Conservation (phyloP, 495 filamentous ascomycete species). For the Daldinia childiae region DNA sequence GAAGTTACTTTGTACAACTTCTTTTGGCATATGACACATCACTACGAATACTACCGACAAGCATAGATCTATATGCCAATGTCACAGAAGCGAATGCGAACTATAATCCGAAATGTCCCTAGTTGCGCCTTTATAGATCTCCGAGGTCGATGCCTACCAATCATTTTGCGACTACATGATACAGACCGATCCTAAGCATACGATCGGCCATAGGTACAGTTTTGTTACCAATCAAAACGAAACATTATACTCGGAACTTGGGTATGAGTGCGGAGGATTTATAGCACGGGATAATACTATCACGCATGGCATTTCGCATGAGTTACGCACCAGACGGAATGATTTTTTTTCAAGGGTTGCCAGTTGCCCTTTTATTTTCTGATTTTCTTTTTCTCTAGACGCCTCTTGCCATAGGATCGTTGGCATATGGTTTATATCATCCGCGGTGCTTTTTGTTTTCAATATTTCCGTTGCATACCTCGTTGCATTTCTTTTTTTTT, state of each 20-base stretch:
- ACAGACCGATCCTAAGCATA: background rate
- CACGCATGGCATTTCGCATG: background rate
- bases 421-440: slow-evolving; percentile 3
- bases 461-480: background rate
- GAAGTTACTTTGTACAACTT: background rate
- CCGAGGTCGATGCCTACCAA: background rate
- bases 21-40: background rate
- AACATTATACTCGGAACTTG: slow-evolving; percentile 2
- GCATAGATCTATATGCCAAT: background rate
- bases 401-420: background rate
- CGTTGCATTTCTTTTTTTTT: background rate
- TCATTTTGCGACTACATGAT: background rate
- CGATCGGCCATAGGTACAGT: background rate
- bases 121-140: background rate
- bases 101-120: background rate
- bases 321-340: background rate
- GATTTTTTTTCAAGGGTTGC: background rate
- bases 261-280: background rate
- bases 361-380: background rate
- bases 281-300: background rate
- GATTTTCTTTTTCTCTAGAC: background rate
- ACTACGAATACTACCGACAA: background rate
- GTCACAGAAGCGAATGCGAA: background rate
- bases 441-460: background rate
- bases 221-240: background rate